A percentile compares a stretch with the other conserved stretches of the same genome.
phyloP scores from a whole-genome alignment of 73 alveolate species.

The Paramecium sexaurelia region DNA sequence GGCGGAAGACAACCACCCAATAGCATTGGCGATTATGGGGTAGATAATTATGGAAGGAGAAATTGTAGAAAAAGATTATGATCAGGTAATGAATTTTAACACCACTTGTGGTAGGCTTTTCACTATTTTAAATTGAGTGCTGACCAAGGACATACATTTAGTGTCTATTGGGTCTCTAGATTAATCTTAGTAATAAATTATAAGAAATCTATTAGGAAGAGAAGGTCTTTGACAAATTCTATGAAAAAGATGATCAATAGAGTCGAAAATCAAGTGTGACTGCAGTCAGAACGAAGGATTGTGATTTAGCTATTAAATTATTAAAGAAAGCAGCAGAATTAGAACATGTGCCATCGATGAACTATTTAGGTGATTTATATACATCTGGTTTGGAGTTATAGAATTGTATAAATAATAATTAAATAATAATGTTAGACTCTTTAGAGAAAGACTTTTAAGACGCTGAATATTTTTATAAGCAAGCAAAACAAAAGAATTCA shows the following conservation, averaged over 20 bases:
- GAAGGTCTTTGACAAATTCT: slow-evolving; percentile 2
- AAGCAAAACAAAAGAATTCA: not conserved
- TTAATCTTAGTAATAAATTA: not conserved
- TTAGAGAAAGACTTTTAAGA: not conserved
- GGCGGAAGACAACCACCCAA: not conserved
- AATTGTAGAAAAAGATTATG: not conserved
- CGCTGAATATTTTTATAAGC: not conserved
- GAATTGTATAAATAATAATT: not conserved
- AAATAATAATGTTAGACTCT: not conserved
- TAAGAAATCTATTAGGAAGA: not conserved
- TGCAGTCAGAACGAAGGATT: not conserved
- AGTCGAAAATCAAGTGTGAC: not conserved
- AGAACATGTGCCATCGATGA: not conserved
- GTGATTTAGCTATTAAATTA: slow-evolving; percentile 14
- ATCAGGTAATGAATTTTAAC: not conserved
- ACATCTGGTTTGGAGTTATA: not conserved
- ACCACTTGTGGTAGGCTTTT: slow-evolving; percentile 30
- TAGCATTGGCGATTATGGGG: slow-evolving; percentile 42
- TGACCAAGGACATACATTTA: not conserved
- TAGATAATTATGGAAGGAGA: slow-evolving; percentile 2
- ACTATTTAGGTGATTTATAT: slow-evolving; percentile 18
- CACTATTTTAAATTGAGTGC: slow-evolving; percentile 10
- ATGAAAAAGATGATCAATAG: not conserved
- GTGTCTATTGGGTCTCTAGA: not conserved
- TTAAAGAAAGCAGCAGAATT: slow-evolving; percentile 29